Percentiles rank a stretch among this genome's conserved stretches.
Evolutionary conservation across 2,329 filamentous ascomycete species (phyloP).

Genomic region (Acrodontium crateriforme): DNA sequence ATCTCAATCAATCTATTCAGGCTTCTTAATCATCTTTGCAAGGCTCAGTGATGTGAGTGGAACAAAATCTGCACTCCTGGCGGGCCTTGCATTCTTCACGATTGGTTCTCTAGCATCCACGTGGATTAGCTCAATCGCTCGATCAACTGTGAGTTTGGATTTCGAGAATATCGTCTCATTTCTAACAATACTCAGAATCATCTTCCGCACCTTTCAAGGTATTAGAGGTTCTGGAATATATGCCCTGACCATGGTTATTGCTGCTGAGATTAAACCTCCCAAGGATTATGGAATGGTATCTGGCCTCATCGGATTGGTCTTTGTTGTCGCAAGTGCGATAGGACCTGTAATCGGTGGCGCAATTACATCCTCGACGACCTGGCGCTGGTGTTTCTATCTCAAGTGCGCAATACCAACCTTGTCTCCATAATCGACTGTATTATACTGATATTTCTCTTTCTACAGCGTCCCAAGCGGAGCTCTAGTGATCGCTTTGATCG

Average conservation of each 20-base stretch:
- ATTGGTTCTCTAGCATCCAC: slow-evolving; percentile 4
- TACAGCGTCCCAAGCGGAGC: not conserved
- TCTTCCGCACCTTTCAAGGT: slow-evolving; percentile 4
- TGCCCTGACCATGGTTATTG: slow-evolving; percentile 2
- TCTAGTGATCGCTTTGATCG: slow-evolving; percentile 1
- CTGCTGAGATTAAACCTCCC: slow-evolving; percentile 3
- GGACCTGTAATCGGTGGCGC: slow-evolving; percentile 4
- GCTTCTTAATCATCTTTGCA: slow-evolving; percentile 3
- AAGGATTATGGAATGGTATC: slow-evolving; percentile 2
- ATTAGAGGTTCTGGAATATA: slow-evolving; percentile 3
- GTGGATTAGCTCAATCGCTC: slow-evolving; percentile 1
- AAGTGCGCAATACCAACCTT: no score
- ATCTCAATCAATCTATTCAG: no score
- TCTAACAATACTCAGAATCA: slow-evolving; percentile 1
- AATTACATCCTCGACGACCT: no score
- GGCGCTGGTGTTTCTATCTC: not conserved
- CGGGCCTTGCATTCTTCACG: slow-evolving; percentile 2
- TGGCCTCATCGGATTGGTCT: slow-evolving; percentile 2
- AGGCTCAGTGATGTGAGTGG: slow-evolving; percentile 4
- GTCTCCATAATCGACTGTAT: not conserved
- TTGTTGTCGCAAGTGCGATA: slow-evolving; percentile 1
- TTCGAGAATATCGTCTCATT: not conserved
- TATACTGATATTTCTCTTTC: no score
- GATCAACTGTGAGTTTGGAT: slow-evolving; percentile 2
- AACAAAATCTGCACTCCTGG: slow-evolving; percentile 1